Conservation (phyloP, 768 basidiomycete species). For the Trametes coccinea region DNA sequence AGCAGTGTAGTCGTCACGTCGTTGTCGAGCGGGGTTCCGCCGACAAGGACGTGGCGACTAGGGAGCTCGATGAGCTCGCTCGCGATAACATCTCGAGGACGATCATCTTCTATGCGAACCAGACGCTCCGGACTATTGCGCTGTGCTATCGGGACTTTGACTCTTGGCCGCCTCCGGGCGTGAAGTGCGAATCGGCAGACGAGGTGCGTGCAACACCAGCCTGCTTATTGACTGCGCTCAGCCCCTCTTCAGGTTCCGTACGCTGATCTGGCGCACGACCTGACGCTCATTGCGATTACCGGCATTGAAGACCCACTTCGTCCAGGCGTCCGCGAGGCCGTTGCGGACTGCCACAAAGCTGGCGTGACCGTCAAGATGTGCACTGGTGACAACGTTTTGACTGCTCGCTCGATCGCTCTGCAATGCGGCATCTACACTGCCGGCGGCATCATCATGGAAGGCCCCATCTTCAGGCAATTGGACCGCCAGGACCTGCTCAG, state of each 20-base stretch:
- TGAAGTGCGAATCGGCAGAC: conserved; percentile 41
- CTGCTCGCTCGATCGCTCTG: conserved; percentile 91
- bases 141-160: conserved; percentile 89
- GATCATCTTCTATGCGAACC: conserved; percentile 97
- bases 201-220: conserved; percentile 46
- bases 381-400: conserved; percentile 96
- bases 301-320: conserved; percentile 98
- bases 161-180: conserved; percentile 75
- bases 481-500: conserved; percentile 68
- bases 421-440: conserved; percentile 95
- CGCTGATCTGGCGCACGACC: conserved; percentile 62
- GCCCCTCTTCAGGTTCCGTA: conserved; percentile 55
- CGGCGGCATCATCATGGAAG: conserved; percentile 98
- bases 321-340: conserved; percentile 85
- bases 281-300: conserved; percentile 86
- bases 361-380: conserved; percentile 98
- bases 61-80: conserved; percentile 62
- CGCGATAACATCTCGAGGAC: conserved; percentile 86
- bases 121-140: conserved; percentile 91
- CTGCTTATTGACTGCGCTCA: background rate
- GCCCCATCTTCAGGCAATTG: conserved; percentile 87
- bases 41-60: conserved; percentile 49
- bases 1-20: conserved; percentile 72
- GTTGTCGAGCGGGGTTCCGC: conserved; percentile 51
- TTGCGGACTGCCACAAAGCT: conserved; percentile 81